These are phyloP conservation scores for Lignosus rhinocerotis DNA, from an alignment of 1,284 basidiomycete genomes.

Conservation along the genomic window DNA sequence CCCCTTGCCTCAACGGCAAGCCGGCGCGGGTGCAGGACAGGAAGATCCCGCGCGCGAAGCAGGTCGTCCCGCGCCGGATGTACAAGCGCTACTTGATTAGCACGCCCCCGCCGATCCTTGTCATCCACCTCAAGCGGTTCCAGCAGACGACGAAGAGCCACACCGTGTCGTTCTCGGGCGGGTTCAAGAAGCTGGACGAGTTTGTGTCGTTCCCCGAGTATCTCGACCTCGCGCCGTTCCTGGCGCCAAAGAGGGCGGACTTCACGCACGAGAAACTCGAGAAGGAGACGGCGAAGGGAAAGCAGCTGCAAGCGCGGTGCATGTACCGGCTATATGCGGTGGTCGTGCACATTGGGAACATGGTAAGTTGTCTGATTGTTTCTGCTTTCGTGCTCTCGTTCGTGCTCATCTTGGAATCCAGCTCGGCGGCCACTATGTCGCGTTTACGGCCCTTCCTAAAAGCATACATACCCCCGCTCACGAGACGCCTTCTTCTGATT, in stretches of 20 bases:
- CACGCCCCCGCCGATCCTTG: constrained; percentile 83
- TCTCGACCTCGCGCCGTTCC: constrained; percentile 83
- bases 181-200: constrained; percentile 86
- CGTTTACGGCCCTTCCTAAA: constrained; percentile 64
- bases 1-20: constrained; percentile 7
- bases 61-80: constrained; percentile 76
- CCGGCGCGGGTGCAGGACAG: constrained; percentile 11
- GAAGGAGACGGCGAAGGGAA: constrained; percentile 35
- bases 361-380: constrained; percentile 53
- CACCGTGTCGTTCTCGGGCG: constrained; percentile 55
- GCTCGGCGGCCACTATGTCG: constrained; percentile 85
- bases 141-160: constrained; percentile 65
- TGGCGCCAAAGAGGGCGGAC: constrained; percentile 81
- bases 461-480: constrained; percentile 4
- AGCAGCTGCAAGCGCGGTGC: constrained; percentile 47
- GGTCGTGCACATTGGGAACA: constrained; percentile 89
- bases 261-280: constrained; percentile 47
- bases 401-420: constrained; percentile 30
- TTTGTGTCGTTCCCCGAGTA: constrained; percentile 86
- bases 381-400: constrained; percentile 4
- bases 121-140: constrained; percentile 93
- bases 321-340: constrained; percentile 81
- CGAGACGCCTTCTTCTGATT: constrained; percentile 9
- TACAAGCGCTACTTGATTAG: constrained; percentile 94
- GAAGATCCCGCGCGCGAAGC: constrained; percentile 49